phyloP scores from a whole-genome alignment of 306 rosid species.

The Bauhinia variegata region DNA sequence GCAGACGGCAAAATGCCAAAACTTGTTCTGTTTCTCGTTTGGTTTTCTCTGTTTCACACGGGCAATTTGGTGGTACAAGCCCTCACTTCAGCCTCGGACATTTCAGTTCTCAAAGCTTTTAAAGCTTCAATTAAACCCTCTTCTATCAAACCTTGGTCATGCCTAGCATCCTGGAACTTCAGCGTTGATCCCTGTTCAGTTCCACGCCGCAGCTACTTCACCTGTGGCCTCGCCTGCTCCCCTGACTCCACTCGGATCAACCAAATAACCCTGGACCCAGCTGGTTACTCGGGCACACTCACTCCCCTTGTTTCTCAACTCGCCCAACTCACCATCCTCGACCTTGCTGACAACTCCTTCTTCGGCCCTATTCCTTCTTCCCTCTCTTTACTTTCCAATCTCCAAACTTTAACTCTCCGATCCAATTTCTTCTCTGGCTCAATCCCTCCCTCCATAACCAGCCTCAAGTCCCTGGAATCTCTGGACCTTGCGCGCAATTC shows the following conservation, averaged over 20 bases:
- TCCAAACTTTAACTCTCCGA: slow-evolving; percentile 64
- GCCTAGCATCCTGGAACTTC: slow-evolving; percentile 91
- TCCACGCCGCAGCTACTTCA: slow-evolving; percentile 78
- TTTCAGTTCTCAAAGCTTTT: slow-evolving; percentile 77
- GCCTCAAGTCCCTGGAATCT: slow-evolving; percentile 57
- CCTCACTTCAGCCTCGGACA: slow-evolving; percentile 62
- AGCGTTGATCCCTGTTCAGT: slow-evolving; percentile 70
- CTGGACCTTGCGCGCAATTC: slow-evolving; percentile 67
- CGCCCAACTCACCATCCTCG: slow-evolving; percentile 61
- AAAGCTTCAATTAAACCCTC: slow-evolving; percentile 70
- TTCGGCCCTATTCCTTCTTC: slow-evolving; percentile 69
- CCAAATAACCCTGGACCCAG: slow-evolving; percentile 89
- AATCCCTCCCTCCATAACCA: slow-evolving; percentile 55
- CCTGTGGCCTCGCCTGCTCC: slow-evolving; percentile 78
- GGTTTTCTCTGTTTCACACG: slow-evolving; percentile 19
- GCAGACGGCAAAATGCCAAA: slow-evolving; percentile 33
- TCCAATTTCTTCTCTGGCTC: slow-evolving; percentile 70
- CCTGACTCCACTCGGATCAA: slow-evolving; percentile 58
- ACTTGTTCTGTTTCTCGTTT: slow-evolving; percentile 15
- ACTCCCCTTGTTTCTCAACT: slow-evolving; percentile 67
- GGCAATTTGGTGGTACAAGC: slow-evolving; percentile 30
- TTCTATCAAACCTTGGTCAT: slow-evolving; percentile 71
- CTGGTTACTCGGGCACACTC: slow-evolving; percentile 76
- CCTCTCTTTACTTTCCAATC: slow-evolving; percentile 63
- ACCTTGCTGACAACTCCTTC: slow-evolving; percentile 74